phyloP scores from a whole-genome alignment of 148 eudicot genomes.

The Selenicereus undatus region DNA sequence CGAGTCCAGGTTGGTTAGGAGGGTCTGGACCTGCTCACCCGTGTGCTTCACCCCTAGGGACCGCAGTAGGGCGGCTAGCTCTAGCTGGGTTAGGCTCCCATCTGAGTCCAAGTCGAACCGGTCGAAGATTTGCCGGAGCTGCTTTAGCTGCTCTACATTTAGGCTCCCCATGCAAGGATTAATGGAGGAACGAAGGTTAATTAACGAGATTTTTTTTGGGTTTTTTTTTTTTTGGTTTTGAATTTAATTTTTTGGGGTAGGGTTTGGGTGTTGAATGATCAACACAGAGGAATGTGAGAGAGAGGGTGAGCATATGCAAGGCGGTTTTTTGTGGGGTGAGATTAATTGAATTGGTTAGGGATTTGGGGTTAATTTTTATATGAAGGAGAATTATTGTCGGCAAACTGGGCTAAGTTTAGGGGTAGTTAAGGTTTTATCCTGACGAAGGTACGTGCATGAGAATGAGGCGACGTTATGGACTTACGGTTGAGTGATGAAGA shows the following conservation, averaged over 20 bases:
- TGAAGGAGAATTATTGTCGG: not conserved
- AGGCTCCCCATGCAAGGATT: conserved; percentile 35
- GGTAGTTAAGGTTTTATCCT: not conserved
- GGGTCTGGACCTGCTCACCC: conserved; percentile 48
- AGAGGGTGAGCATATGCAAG: not conserved
- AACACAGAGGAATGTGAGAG: conserved; percentile 22
- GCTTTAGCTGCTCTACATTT: conserved; percentile 38
- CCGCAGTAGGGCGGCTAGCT: conserved; percentile 62
- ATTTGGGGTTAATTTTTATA: not conserved
- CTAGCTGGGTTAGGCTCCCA: conserved; percentile 67
- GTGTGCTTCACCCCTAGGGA: conserved; percentile 57
- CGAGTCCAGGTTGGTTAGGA: conserved; percentile 49
- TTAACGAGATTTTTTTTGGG: not conserved
- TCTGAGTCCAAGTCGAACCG: conserved; percentile 67
- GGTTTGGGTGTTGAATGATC: conserved; percentile 19
- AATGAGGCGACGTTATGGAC: no score
- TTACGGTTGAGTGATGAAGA: no score
- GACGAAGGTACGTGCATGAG: no score
- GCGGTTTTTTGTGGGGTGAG: not conserved
- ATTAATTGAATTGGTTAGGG: not conserved
- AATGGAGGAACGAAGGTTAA: not conserved
- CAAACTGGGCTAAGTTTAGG: not conserved
- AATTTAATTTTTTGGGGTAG: not conserved
- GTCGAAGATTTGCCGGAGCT: conserved; percentile 53
- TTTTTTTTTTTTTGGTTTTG: not conserved